Evolutionary conservation across 306 rosid genomes (phyloP), one percentile per base, ranked within the genome.

Genomic region (Lathyrus aphaca): DNA sequence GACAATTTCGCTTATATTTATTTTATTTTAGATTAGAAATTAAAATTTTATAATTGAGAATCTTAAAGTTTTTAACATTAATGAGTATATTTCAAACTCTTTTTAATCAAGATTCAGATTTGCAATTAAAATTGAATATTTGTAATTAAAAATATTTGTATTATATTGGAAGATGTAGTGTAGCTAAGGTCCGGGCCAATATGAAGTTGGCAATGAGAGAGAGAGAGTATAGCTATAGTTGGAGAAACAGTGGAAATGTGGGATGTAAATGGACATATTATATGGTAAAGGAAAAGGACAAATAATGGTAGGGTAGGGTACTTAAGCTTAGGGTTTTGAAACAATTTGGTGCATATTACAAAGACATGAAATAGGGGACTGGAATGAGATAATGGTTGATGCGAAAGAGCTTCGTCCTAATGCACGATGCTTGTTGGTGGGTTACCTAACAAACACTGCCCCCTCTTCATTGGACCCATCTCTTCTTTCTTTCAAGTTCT

Each of bases 401-500:
- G 87, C 69, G 88, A 90, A 95, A 87, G 83, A 77, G 80, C 79
- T 87, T 84, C 68, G 85, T 84, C 89, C 88, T 66, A 79, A 71
- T 84, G 84, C 98, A 94, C 80, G 96, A 91, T 87, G 69, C 82
- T 61, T 95, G 99, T 89, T 91, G 95, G 97, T 87, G 88, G 99
- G 95, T 95, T 87, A 83, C 96, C 96, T 83, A 84, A 82, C 99
- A 89, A 86, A 71, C 96, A 88, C 99, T 95, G 97, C 83, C 96
- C 90, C 90, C 87, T 83, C 85, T 78, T 55, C 84, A 68, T 79
- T 83, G 96, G 99, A 84, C 99, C 97, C 96, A 84, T 89, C 77
- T 77, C 60, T 83, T 66, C 81, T 42, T 79, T 45, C 51, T 63
- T 43, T 49, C 18, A 27, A 6, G 27, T 57, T 14, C 68, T 73